Base-by-base conservation (phyloP, 257 asterid species). In the Primulina huaijiensis region DNA sequence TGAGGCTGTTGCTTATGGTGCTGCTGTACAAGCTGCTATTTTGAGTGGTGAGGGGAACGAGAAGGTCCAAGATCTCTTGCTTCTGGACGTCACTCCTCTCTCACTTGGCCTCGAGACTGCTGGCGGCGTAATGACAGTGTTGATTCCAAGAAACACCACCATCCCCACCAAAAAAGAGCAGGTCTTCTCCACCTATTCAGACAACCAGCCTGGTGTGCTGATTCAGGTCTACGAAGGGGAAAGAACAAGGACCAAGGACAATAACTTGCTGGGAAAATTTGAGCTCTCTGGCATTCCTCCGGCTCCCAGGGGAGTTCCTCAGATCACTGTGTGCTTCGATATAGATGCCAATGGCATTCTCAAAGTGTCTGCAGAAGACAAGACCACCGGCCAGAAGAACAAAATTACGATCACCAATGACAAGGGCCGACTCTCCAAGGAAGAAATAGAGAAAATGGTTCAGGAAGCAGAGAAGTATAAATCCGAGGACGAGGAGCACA, bases 351-450 rank as follows among this genome's bases (percentile, higher is more conserved):
- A 87, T 33, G 96, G 96, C 65, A 89, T 89, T 23, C 65, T 89
- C 27, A 89, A 89, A 3, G 96, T 87, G 23, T 89, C 96, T 38
- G 96, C 96, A 1, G 95, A 89, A 81, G 96, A 89, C 81, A 89
- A 89, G 79, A 89, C 96, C 1, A 89, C 96, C 0, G 96, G 95
- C 1, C 96, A 89, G 84, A 89, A 89, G 92, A 89, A 89, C 89
- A 89, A 89, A 84, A 87, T 89, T 66, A 89, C 95, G 38, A 89
- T 89, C 73, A 89, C 96, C 37, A 89, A 89, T 7, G 96, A 89
- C 82, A 89, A 89, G 86, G 96, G 96, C 0, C 74, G 95, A 7
- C 82, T 89, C 0, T 89, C 96, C 5, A 89, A 89, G 89, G 96
- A 89, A 0, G 95, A 89, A 57, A 89, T 89, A 1, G 95, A 89